Percentiles rank a stretch among this genome's conserved stretches.
phyloP scores from a whole-genome alignment of 495 filamentous ascomycete species.

The Tuber aestivum region DNA sequence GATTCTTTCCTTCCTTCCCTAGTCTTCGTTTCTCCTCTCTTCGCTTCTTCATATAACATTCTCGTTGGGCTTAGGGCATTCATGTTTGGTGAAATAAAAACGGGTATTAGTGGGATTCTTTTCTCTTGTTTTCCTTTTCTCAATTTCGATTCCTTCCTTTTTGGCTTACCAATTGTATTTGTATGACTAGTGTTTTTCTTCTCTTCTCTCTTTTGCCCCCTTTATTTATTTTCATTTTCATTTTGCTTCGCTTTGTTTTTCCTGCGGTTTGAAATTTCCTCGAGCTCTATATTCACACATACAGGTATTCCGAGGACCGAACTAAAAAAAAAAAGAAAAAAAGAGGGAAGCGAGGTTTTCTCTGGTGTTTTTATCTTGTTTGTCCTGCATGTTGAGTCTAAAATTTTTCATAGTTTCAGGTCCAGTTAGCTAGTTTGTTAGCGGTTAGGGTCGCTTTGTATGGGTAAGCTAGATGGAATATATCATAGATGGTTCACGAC shows the following conservation, averaged over 20 bases:
- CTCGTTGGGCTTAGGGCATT: slow-evolving; percentile 2
- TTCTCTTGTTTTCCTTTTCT: not conserved
- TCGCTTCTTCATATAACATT: not conserved
- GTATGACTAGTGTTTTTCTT: not conserved
- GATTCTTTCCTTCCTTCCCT: not conserved
- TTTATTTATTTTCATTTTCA: too few relatives aligned
- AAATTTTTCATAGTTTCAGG: not conserved
- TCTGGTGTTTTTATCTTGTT: not conserved
- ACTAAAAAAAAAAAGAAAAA: not conserved
- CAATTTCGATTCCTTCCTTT: not conserved
- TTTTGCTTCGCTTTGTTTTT: not conserved
- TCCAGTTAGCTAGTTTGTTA: not conserved
- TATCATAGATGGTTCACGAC: slow-evolving; percentile 4
- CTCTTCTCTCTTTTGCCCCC: too few relatives aligned
- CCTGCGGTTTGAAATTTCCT: not conserved
- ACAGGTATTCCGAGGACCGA: not conserved
- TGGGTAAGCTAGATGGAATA: slow-evolving; percentile 1
- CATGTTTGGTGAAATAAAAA: slow-evolving; percentile 2
- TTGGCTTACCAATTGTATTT: not conserved
- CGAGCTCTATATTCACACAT: not conserved
- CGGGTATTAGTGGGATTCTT: slow-evolving; percentile 1
- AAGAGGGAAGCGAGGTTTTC: not conserved
- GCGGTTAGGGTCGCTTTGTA: not conserved
- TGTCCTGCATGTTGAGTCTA: not conserved
- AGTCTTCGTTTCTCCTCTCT: not conserved